Evolutionary conservation across 164 flowering plant genomes (phyloP).

Genomic region (Kingdonia uniflora): DNA sequence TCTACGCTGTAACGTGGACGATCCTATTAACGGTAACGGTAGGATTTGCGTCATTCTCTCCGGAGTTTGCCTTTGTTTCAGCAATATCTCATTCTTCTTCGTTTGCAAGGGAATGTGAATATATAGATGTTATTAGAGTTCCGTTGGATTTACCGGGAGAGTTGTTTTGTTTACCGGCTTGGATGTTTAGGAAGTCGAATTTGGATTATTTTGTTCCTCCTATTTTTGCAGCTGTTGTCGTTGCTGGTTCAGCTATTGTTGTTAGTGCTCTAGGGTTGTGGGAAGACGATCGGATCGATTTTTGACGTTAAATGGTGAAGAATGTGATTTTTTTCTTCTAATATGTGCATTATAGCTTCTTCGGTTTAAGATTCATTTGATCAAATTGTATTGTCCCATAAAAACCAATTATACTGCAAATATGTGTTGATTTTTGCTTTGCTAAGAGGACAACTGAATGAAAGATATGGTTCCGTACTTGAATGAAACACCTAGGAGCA

Average conservation of each 20-base stretch:
- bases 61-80: slow-evolving; percentile 11
- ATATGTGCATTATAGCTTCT: too few relatives aligned
- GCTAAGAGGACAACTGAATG: too few relatives aligned
- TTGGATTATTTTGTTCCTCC: slow-evolving; percentile 24
- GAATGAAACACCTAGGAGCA: too few relatives aligned
- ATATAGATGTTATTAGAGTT: slow-evolving; percentile 10
- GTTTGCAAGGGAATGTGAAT: slow-evolving; percentile 3
- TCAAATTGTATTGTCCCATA: too few relatives aligned
- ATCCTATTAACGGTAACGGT: slow-evolving; percentile 6
- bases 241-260: slow-evolving; percentile 21
- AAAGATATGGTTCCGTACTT: too few relatives aligned
- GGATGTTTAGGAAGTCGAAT: slow-evolving; percentile 16
- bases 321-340: too few relatives aligned
- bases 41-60: slow-evolving; percentile 10
- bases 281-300: slow-evolving; percentile 2
- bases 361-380: too few relatives aligned
- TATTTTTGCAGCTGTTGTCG: slow-evolving; percentile 18
- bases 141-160: slow-evolving; percentile 22
- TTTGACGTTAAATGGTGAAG: background rate
- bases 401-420: too few relatives aligned
- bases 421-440: too few relatives aligned
- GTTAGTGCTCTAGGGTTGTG: slow-evolving; percentile 17
- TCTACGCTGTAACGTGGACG: slow-evolving; percentile 11
- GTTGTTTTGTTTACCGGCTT: slow-evolving; percentile 22
- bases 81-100: slow-evolving; percentile 11